Evolutionary conservation across 176 grass and related monocot species (phyloP).

Genomic region (Tillandsia fasciculata): DNA sequence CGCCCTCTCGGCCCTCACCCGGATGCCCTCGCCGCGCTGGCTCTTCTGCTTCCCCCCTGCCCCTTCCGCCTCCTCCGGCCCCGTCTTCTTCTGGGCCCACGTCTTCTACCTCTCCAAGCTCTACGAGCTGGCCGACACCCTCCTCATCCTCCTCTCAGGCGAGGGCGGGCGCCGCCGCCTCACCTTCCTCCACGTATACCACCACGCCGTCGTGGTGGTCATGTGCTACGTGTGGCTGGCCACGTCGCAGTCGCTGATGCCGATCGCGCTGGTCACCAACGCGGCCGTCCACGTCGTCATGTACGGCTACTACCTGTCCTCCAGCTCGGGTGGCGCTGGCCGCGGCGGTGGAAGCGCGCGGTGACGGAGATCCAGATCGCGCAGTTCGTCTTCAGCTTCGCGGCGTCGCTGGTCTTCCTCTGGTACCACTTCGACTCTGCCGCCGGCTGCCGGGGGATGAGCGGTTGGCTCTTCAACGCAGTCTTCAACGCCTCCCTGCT

Average conservation of each 20-base stretch:
- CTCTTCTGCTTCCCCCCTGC: conserved; percentile 70
- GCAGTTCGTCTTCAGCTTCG: conserved; percentile 90
- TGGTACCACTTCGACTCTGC: conserved; percentile 50
- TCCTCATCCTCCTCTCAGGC: conserved; percentile 63
- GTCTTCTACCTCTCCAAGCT: conserved; percentile 92
- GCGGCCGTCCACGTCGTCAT: conserved; percentile 77
- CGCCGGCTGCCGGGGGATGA: conserved; percentile 69
- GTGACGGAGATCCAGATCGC: conserved; percentile 84
- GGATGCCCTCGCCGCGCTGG: conserved; percentile 24
- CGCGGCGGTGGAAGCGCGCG: conserved; percentile 55
- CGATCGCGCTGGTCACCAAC: conserved; percentile 74
- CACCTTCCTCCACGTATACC: conserved; percentile 92
- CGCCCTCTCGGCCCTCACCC: conserved; percentile 38
- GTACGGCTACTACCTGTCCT: conserved; percentile 84
- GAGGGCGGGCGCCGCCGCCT: conserved; percentile 50
- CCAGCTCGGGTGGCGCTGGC: conserved; percentile 65
- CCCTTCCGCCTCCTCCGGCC: conserved; percentile 32
- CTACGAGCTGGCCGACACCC: conserved; percentile 84
- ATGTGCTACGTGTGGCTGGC: conserved; percentile 96
- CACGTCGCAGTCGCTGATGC: conserved; percentile 65
- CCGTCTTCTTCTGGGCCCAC: conserved; percentile 93
- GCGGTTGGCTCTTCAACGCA: conserved; percentile 81
- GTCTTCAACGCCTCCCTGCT: conserved; percentile 79
- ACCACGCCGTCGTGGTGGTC: conserved; percentile 76
- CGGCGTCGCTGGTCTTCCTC: conserved; percentile 49